Conservation (phyloP, 2,329 filamentous ascomycete genomes). For the Diaporthe sp. region DNA sequence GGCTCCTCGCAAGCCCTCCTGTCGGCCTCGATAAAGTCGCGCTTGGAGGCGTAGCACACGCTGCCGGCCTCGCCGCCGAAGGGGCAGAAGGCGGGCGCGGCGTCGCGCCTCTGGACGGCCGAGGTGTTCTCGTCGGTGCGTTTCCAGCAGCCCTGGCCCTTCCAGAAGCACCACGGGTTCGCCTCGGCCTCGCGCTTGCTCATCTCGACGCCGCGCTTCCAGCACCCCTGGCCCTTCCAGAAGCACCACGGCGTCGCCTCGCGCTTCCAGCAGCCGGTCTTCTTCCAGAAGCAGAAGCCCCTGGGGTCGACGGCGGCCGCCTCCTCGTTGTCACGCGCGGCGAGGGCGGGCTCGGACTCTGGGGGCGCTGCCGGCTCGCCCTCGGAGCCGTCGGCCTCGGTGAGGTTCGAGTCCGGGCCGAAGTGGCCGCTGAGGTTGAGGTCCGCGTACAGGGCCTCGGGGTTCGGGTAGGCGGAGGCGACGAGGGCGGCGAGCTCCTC, state of each 20-base stretch:
- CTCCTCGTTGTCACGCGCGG: constrained; percentile 34
- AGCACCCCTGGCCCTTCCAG: constrained; percentile 36
- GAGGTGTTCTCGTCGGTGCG: constrained; percentile 17
- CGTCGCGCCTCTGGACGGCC: constrained; percentile 25
- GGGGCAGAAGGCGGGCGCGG: constrained; percentile 36
- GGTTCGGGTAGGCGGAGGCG: constrained; percentile 48
- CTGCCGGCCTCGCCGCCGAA: constrained; percentile 42
- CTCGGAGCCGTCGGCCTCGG: constrained; percentile 41
- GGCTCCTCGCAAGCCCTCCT: constrained; percentile 52
- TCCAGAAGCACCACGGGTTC: constrained; percentile 39
- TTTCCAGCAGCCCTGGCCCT: constrained; percentile 53
- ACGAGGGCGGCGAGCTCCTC: constrained; percentile 54
- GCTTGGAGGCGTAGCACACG: constrained; percentile 40
- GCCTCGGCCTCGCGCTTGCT: constrained; percentile 42
- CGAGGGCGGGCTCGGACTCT: neutral
- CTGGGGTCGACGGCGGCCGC: constrained; percentile 29
- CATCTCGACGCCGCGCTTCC: constrained; percentile 36
- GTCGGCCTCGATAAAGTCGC: constrained; percentile 40
- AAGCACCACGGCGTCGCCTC: constrained; percentile 35
- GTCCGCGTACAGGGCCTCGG: constrained; percentile 48
- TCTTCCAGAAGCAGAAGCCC: constrained; percentile 42
- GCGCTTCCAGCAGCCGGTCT: constrained; percentile 51
- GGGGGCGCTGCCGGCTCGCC: constrained; percentile 14
- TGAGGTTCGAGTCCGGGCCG: constrained; percentile 38
- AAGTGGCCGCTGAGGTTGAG: constrained; percentile 48